Percentiles rank a stretch among this genome's conserved stretches.
These are phyloP conservation scores for Tephrocybe rancida DNA, from an alignment of 768 basidiomycete species.

Conservation along the genomic window DNA sequence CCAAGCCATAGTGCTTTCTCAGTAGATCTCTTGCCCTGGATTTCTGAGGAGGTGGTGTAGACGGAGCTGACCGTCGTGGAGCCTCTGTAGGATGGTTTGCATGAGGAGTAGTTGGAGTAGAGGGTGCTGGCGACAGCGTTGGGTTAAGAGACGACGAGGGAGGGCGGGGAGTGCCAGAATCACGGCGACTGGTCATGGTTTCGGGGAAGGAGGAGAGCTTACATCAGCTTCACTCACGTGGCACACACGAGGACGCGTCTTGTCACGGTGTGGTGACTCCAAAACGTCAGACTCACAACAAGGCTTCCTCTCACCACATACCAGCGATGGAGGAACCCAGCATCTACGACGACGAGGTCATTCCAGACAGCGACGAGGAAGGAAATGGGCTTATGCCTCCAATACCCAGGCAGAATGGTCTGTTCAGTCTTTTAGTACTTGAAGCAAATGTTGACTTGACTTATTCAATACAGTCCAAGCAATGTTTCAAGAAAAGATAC, in stretches of 20 bases:
- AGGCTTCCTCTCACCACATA: too few species aligned
- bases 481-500: neutral
- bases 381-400: constrained; percentile 1
- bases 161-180: constrained; percentile 31
- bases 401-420: neutral
- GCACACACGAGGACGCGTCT: constrained; percentile 11
- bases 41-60: constrained; percentile 42
- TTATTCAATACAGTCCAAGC: neutral
- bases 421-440: too few species aligned
- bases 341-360: constrained; percentile 40
- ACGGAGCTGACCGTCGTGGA: constrained; percentile 28
- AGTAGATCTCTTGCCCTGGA: constrained; percentile 74
- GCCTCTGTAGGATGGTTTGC: constrained; percentile 19
- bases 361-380: constrained; percentile 52
- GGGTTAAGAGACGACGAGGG: constrained; percentile 50
- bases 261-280: constrained; percentile 18
- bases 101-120: constrained; percentile 22
- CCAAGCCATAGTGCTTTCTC: constrained; percentile 87
- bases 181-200: constrained; percentile 23
- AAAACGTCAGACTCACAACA: neutral
- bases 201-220: constrained; percentile 9
- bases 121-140: constrained; percentile 35
- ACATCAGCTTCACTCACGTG: constrained; percentile 11
- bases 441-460: too few species aligned
- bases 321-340: constrained; percentile 12